Base-by-base conservation (phyloP, 257 asterid genomes). In the Marsdenia floribunda region DNA sequence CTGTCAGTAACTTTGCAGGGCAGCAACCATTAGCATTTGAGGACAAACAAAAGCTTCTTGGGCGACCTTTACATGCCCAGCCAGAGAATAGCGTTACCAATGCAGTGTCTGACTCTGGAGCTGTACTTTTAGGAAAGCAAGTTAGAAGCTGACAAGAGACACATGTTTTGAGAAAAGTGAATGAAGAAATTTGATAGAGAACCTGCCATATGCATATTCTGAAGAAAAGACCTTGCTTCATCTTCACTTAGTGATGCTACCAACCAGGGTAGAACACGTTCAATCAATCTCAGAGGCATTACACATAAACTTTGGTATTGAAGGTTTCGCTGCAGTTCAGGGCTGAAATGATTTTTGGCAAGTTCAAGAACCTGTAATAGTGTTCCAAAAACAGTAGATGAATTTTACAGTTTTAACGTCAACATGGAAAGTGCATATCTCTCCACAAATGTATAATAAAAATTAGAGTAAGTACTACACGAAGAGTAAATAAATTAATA, bases 31-130 rank as follows among this genome's bases (percentile, higher is more conserved):
- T 70, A 77, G 85, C 87, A 77, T 85, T 75, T 70, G 88, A 86
- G 78, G 93, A 86, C 78, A 94, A 87, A 77, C 97, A 94, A 72
- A 81, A 80, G 70, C 86, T 90, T 44, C 78, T 81, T 79, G 89
- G 89, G 74, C 80, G 83, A 72, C 98, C 98, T 85, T 94, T 92
- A 85, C 98, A 94, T 68, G 97, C 97, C 98, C 98, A 94, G 70
- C 98, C 98, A 81, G 97, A 83, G 84, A 92, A 94, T 68, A 94
- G 86, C 15, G 98, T 94, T 52, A 94, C 93, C 80, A 94, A 79
- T 78, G 97, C 97, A 70, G 85, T 80, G 80, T 94, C 98, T n/a
- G 96, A 84, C 67, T 90, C 85, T 29, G 98, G 96, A 81, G 97
- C 98, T 94, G 95, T 83, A 71, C 6, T 18, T 82, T 75, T 69